These are phyloP conservation scores for Lavandula angustifolia DNA, from an alignment of 257 asterid species.

Conservation along the genomic window DNA sequence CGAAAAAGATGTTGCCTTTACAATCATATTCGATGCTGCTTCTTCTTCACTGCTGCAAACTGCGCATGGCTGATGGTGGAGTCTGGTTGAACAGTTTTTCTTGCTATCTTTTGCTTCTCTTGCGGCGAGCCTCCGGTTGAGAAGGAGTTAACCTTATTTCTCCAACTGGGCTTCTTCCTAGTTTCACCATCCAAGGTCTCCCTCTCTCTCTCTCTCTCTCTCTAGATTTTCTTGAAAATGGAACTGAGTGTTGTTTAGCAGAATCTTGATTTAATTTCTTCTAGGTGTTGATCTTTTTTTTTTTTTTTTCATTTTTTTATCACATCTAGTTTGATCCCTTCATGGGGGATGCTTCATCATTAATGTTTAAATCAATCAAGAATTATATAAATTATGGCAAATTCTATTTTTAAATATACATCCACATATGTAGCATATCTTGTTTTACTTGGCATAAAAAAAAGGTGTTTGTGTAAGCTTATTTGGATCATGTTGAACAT, in stretches of 20 bases:
- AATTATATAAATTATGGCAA: background rate
- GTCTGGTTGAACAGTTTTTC: slow-evolving; percentile 27
- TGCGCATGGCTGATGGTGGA: slow-evolving; percentile 33
- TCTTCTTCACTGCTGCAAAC: slow-evolving; percentile 43
- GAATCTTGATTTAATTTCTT: slow-evolving; percentile 14
- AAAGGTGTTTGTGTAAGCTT: background rate
- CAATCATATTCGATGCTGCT: slow-evolving; percentile 52
- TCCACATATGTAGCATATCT: background rate
- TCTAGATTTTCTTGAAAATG: background rate
- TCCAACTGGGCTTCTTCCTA: slow-evolving; percentile 1
- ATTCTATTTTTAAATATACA: background rate
- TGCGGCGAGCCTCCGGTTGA: slow-evolving; percentile 31
- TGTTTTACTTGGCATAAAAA: background rate
- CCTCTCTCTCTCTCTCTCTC: slow-evolving; percentile 26
- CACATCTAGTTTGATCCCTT: background rate
- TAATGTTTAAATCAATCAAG: slow-evolving; percentile 3
- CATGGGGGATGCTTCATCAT: background rate
- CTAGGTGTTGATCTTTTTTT: background rate
- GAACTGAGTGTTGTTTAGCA: background rate
- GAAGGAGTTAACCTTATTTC: slow-evolving; percentile 25
- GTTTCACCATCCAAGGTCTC: slow-evolving; percentile 33
- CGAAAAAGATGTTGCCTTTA: slow-evolving; percentile 50
- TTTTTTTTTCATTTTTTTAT: background rate
- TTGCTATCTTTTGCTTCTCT: slow-evolving; percentile 15
- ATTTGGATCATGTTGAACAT: slow-evolving; percentile 1